phyloP scores from a whole-genome alignment of 768 basidiomycete genomes.

The Leucocoprinus birnbaumii region DNA sequence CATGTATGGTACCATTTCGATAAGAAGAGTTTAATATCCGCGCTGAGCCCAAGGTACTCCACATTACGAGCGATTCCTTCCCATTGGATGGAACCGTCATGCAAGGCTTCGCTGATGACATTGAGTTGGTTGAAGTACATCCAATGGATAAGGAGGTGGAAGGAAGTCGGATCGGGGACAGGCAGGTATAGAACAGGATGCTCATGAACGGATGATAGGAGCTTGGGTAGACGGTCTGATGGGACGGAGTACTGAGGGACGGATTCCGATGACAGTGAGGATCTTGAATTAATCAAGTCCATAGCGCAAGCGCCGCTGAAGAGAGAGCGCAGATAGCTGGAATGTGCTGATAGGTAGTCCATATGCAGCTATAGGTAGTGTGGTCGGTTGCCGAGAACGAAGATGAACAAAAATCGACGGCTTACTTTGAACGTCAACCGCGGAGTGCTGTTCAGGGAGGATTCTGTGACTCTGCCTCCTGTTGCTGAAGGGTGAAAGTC shows the following conservation, averaged over 20 bases:
- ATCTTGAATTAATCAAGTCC: slow-evolving; percentile 47
- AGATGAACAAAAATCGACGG: slow-evolving; percentile 7
- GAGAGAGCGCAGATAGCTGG: slow-evolving; percentile 65
- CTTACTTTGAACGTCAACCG: slow-evolving; percentile 64
- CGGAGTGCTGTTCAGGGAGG: slow-evolving; percentile 45
- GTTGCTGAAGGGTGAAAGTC: slow-evolving; percentile 39
- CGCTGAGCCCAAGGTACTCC: slow-evolving; percentile 78
- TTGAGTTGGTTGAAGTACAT: slow-evolving; percentile 76
- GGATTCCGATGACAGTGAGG: slow-evolving; percentile 23
- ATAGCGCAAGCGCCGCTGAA: slow-evolving; percentile 65
- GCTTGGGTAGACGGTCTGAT: slow-evolving; percentile 55
- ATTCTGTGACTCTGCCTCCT: slow-evolving; percentile 50
- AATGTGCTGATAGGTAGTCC: slow-evolving; percentile 83
- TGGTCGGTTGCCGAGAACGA: slow-evolving; percentile 7
- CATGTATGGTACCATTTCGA: slow-evolving; percentile 72
- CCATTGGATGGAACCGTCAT: slow-evolving; percentile 68
- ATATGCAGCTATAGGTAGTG: slow-evolving; percentile 58
- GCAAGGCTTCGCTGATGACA: slow-evolving; percentile 66
- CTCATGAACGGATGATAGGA: slow-evolving; percentile 61
- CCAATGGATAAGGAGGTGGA: slow-evolving; percentile 74
- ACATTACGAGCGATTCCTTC: slow-evolving; percentile 87
- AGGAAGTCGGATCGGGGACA: slow-evolving; percentile 69
- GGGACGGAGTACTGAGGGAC: slow-evolving; percentile 32
- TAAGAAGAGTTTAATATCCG: slow-evolving; percentile 75
- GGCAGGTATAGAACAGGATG: slow-evolving; percentile 74